Conservation (phyloP, 1,284 basidiomycete species). For the Rhizoctonia solani region DNA sequence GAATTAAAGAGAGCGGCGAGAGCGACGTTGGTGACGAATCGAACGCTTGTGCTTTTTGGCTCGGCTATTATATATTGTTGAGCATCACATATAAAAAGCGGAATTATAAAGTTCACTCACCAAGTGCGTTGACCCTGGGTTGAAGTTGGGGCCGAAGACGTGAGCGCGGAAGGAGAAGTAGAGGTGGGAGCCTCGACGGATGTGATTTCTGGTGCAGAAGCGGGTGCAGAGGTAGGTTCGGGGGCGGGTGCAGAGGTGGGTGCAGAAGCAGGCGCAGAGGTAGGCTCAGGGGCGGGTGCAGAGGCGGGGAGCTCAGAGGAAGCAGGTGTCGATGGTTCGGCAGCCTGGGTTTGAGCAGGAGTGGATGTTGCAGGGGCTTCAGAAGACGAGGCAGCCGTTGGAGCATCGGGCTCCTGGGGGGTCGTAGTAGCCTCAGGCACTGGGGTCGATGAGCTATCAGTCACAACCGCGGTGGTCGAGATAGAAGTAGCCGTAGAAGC, state of each 20-base stretch:
- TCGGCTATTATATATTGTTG: not conserved
- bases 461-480: not conserved
- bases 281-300: not conserved
- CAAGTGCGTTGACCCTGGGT: conserved; percentile 16
- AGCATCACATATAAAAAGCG: not conserved
- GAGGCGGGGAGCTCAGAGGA: conserved; percentile 10
- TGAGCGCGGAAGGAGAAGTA: not conserved
- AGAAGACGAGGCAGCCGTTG: not conserved
- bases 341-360: not conserved
- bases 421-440: no score
- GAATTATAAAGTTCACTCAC: not conserved
- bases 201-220: not conserved
- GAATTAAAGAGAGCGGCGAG: conserved; percentile 20
- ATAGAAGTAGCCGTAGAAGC: conserved; percentile 5
- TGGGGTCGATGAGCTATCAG: no score
- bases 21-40: not conserved
- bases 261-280: not conserved
- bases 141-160: not conserved
- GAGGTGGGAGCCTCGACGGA: not conserved
- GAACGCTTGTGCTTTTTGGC: conserved; percentile 12
- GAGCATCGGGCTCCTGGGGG: no score
- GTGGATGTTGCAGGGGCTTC: not conserved
- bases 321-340: not conserved
- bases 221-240: not conserved
- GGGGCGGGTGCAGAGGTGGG: not conserved